These are phyloP conservation scores for Pythium guiyangense DNA, from an alignment of 352 stramenopile genomes.

Conservation along the genomic window DNA sequence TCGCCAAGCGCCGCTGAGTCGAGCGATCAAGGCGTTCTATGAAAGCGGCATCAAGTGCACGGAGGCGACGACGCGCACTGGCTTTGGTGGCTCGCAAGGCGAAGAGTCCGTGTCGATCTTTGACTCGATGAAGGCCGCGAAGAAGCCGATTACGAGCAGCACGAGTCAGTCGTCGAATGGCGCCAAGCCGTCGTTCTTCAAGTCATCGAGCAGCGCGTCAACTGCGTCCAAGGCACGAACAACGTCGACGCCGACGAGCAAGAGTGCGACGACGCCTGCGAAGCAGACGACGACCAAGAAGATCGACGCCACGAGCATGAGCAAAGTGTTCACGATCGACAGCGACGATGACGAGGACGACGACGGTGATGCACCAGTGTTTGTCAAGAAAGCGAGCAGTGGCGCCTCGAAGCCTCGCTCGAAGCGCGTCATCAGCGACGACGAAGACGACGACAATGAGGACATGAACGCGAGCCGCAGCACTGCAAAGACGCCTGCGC, in stretches of 20 bases:
- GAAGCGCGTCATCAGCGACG: constrained; percentile 67
- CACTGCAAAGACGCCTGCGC: constrained; percentile 10
- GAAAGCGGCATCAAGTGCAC: constrained; percentile 39
- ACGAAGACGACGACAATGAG: constrained; percentile 42
- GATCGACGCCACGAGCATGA: constrained; percentile 40
- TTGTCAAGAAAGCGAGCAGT: constrained; percentile 53
- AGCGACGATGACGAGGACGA: constrained; percentile 49
- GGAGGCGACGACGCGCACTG: constrained; percentile 50
- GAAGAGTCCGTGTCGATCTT: constrained; percentile 69
- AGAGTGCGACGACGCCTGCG: constrained; percentile 12
- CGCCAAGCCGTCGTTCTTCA: constrained; percentile 30
- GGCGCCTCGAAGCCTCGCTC: constrained; percentile 17
- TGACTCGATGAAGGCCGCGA: constrained; percentile 36
- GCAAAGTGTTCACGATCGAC: constrained; percentile 66
- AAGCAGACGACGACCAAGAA: constrained; percentile 33
- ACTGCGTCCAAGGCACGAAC: constrained; percentile 17
- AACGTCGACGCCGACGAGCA: constrained; percentile 13
- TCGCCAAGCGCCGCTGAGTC: constrained; percentile 36
- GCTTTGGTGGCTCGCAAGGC: constrained; percentile 41
- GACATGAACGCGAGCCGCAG: neutral
- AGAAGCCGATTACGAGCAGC: constrained; percentile 16
- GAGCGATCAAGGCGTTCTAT: constrained; percentile 46
- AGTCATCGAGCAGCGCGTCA: constrained; percentile 6
- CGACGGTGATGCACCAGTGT: constrained; percentile 43
- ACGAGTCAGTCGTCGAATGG: constrained; percentile 2